phyloP scores from a whole-genome alignment of 2,329 filamentous ascomycete genomes.

The Penicillium vulpinum region DNA sequence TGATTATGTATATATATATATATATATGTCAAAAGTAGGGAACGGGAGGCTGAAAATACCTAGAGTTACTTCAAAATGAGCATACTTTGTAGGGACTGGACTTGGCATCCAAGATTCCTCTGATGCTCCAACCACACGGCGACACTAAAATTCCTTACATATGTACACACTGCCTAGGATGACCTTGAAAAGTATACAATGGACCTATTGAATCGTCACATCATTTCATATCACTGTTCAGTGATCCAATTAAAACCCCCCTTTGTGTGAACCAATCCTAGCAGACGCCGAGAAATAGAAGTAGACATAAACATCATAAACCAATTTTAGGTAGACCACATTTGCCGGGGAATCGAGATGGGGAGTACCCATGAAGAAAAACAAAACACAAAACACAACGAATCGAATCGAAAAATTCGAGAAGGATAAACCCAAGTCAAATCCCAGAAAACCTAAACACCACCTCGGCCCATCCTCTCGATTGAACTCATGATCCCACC shows the following conservation, averaged over 20 bases:
- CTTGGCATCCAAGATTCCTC: background rate
- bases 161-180: background rate
- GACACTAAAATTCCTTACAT: too few relatives aligned
- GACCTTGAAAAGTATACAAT: background rate
- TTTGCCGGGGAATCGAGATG: background rate
- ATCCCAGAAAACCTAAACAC: constrained; percentile 16
- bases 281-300: background rate
- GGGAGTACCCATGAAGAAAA: background rate
- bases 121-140: too few relatives aligned
- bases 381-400: background rate
- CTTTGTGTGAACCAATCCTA: background rate
- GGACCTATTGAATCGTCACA: background rate
- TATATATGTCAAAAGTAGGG: background rate
- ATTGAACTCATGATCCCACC: constrained; percentile 76
- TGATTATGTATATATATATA: background rate
- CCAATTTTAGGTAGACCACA: background rate
- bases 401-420: too few relatives aligned
- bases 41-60: too few relatives aligned
- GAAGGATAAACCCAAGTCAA: background rate
- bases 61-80: too few relatives aligned
- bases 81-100: background rate
- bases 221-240: constrained; percentile 1
- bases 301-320: constrained; percentile 5
- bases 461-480: constrained; percentile 74
- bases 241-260: background rate